phyloP scores from a whole-genome alignment of 805 yeast genomes.

The Pichia membranifaciens region DNA sequence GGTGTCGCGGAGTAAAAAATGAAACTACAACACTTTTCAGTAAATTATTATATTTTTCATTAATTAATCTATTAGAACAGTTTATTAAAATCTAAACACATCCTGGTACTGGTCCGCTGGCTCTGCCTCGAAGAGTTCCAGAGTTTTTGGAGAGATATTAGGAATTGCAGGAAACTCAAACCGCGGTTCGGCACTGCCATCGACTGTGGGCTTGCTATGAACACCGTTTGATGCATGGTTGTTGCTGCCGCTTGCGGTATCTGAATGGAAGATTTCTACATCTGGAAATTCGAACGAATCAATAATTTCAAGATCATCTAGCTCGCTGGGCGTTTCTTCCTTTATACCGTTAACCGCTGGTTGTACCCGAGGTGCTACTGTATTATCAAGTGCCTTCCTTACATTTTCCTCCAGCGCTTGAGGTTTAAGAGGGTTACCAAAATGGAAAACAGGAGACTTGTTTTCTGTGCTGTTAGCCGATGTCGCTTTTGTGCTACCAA shows the following conservation, averaged over 20 bases:
- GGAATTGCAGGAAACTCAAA: background rate
- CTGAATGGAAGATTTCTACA: conserved; percentile 7
- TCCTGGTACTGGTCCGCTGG: background rate
- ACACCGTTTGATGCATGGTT: too few species aligned
- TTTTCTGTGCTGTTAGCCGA: background rate
- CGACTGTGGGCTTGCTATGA: background rate
- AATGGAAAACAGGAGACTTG: background rate
- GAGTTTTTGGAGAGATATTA: background rate
- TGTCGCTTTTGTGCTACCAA: background rate
- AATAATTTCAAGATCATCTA: conserved; percentile 15
- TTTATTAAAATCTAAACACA: conserved; percentile 1
- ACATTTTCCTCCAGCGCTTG: too few species aligned
- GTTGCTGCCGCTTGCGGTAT: background rate
- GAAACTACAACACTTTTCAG: too few species aligned
- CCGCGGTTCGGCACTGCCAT: background rate
- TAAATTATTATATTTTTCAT: too few species aligned
- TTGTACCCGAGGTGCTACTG: too few species aligned
- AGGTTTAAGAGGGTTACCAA: background rate
- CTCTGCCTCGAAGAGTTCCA: background rate
- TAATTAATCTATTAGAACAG: too few species aligned
- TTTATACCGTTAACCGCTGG: too few species aligned
- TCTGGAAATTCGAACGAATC: conserved; percentile 23
- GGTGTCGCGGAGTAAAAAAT: too few species aligned
- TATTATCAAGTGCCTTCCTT: too few species aligned
- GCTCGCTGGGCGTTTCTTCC: background rate